Evolutionary conservation across 805 yeast species (phyloP), one percentile per base, ranked within the genome.

Genomic region (Hemisphaericaspora nanyangensis): DNA sequence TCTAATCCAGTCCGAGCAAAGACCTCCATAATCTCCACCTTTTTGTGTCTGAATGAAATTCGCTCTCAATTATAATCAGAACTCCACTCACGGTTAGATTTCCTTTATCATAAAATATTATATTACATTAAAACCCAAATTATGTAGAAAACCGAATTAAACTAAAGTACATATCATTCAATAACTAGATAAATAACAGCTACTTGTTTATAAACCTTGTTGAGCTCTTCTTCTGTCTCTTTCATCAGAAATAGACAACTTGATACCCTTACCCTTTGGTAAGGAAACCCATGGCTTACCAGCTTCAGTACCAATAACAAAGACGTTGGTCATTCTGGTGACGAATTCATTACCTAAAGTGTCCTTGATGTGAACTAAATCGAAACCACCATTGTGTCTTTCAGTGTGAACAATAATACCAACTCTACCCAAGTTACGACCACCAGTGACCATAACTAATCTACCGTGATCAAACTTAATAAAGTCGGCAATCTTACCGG

Each of bases 401-500:
- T 63, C 68, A 56, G 63, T 61, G 65, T 63, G 68, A 44, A 57
- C 54, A 50, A 63, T 61, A 38, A 60, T 66, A 61, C 68, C 68
- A 50, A 61, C 67, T 54, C 68, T 55, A 51, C 68, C 68, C 65
- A 63, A 56, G 59, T 63, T 63, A 45, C 66, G 51, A 63, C 70
- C 70, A 54, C 70, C 70, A 38, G 70, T 63, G 48, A 62, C 70
- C 70, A 63, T 63, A 40, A 61, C 70, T 49, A 63, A 63, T 54
- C 49, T 63, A 52, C 69, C 69, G 40, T 66, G 58, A 49, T 63
- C 69, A 49, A 63, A 63, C 51, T 60, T 59, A 52, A 63, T 61
- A 52, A 50, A 62, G 47, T 63, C 69, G 39, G 84, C 72, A 69
- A 89, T 82, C 81, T 91, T 91, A 72, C 97, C 97, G 55, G 96